Base-by-base conservation (phyloP, 2,329 filamentous ascomycete genomes). In the Colletotrichum destructivum region DNA sequence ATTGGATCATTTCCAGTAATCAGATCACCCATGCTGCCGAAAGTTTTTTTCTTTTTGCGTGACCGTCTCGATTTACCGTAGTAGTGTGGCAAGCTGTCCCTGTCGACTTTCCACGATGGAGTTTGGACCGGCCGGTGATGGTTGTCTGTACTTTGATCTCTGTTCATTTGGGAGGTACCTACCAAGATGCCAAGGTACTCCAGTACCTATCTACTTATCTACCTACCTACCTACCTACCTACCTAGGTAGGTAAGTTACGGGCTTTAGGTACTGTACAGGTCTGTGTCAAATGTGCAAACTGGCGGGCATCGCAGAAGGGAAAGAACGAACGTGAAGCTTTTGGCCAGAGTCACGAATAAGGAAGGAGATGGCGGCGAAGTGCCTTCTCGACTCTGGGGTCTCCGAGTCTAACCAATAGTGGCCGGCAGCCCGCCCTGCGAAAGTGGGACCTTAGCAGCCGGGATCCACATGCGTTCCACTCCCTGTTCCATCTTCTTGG, bases 1-100 rank as follows among this genome's bases (percentile, higher is more conserved):
- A 71, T 71, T 69, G 69, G 65, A 68, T 47, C 57, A 69, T 71
- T 63, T 59, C 57, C 38, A 59, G 42, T 52, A 26, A 62, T 46
- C 21, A 46, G 15, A 40, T 38, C 23, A 46, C 23, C n/a, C 13
- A n/a, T 46, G n/a, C 38, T 35, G 42, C 11, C 23, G 15, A 26
- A 46, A 31, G 42, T 42, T 18, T 16, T 51, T 31, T 26, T 26
- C 3, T 23, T 3, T 40, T 7, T 23, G 46, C n/a, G 61, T 38
- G 31, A 35, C 21, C 11, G 16, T 2, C 18, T 26, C 16, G 52
- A 47, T 47, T 46, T 52, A 23, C 5, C 26, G 1, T 6, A 31
- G 26, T 31, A 6, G 18, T 40, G 16, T 57, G 9, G 52, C 63
- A 67, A 56, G 68, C 42, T 35, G 23, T 21, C 51, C 56, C 68